phyloP scores from a whole-genome alignment of 2,329 filamentous ascomycete genomes.

The Sarocladium oryzae region DNA sequence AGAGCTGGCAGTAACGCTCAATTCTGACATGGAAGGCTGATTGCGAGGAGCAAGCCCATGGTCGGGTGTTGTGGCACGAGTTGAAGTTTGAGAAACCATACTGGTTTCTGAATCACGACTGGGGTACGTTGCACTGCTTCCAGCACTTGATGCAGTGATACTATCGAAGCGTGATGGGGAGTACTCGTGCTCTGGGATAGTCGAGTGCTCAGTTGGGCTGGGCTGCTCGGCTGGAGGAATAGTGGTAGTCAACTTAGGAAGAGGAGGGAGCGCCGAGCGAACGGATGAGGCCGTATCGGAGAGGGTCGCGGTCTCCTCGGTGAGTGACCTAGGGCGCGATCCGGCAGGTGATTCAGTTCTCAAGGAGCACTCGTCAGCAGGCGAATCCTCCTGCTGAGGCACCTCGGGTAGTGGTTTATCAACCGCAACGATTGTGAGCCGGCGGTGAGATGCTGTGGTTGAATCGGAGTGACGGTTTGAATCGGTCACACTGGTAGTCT shows the following conservation, averaged over 20 bases:
- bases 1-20: conserved; percentile 60
- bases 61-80: conserved; percentile 82
- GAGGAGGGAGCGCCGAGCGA: conserved; percentile 44
- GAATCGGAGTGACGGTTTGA: conserved; percentile 31
- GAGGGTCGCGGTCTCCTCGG: conserved; percentile 35
- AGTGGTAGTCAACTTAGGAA: conserved; percentile 51
- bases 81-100: conserved; percentile 74
- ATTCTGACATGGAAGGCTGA: conserved; percentile 59
- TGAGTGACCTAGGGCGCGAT: conserved; percentile 37
- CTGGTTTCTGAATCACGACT: conserved; percentile 79
- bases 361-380: conserved; percentile 23
- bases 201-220: conserved; percentile 37
- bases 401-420: conserved; percentile 65
- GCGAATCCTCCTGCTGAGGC: conserved; percentile 45
- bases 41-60: conserved; percentile 45
- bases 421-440: conserved; percentile 38
- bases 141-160: conserved; percentile 67
- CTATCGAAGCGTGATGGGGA: conserved; percentile 57
- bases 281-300: conserved; percentile 41
- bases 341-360: conserved; percentile 26
- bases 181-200: conserved; percentile 41
- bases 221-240: conserved; percentile 42
- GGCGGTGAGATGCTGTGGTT: conserved; percentile 29
- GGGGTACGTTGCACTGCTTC: conserved; percentile 70
- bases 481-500: conserved; percentile 31